Conservation (phyloP, 1,284 basidiomycete species). For the Irpex lacteus region DNA sequence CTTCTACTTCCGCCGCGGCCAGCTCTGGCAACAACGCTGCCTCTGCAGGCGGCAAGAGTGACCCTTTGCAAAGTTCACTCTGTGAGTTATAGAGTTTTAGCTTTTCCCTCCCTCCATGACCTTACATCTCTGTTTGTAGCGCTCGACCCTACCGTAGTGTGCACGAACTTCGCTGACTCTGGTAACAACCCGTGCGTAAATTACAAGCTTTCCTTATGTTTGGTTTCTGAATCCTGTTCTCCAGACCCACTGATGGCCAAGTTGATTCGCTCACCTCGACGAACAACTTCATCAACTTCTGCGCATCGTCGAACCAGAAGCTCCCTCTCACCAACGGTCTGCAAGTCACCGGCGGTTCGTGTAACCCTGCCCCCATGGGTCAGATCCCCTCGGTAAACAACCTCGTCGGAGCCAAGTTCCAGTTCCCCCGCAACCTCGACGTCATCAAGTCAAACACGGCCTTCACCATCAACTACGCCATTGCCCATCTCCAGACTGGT, state of each 20-base stretch:
- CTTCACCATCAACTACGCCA: constrained; percentile 48
- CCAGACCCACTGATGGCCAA: constrained; percentile 45
- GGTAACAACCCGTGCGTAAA: constrained; percentile 34
- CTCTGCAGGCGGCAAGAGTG: not conserved
- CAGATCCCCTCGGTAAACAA: constrained; percentile 42
- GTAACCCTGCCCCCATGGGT: constrained; percentile 59
- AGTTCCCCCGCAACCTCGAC: constrained; percentile 44
- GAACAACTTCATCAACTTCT: constrained; percentile 78
- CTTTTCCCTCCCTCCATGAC: not conserved
- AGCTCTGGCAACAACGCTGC: not conserved
- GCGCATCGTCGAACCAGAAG: constrained; percentile 42
- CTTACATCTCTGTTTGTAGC: constrained; percentile 29
- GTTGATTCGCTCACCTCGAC: constrained; percentile 57
- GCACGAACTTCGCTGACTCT: constrained; percentile 47
- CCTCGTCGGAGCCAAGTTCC: constrained; percentile 57
- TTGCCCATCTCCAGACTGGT: constrained; percentile 45
- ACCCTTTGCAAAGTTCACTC: not conserved
- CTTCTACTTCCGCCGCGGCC: not conserved
- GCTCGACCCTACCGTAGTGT: constrained; percentile 52
- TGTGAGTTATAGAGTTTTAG: not conserved
- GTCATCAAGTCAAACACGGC: constrained; percentile 42
- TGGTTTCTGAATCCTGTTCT: not conserved
- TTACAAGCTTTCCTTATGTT: not conserved
- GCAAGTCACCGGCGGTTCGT: constrained; percentile 56
- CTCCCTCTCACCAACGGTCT: constrained; percentile 55